Evolutionary conservation across 768 basidiomycete genomes (phyloP), one percentile per base, ranked within the genome.

Genomic region (Russula vinacea): DNA sequence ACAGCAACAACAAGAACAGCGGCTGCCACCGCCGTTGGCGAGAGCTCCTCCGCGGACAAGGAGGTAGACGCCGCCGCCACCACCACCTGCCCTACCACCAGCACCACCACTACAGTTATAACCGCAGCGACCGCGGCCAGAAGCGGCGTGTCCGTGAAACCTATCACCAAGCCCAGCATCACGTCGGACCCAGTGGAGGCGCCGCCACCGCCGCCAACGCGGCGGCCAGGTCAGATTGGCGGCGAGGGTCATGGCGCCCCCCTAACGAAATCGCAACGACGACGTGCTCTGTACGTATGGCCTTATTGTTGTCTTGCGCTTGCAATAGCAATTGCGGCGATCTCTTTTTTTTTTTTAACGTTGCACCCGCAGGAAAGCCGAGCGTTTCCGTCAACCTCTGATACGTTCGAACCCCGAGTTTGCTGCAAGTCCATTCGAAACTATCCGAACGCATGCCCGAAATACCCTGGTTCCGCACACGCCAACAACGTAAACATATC

Each of bases 391-490:
- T 64, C 85, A 88, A 63, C 89, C 89, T 11, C 75, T 87, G 66
- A 85, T 92, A 45, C 77, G 88, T 35, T 78, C 84, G 24, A 87
- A 85, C 69, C 79, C 86, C 6, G 80, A 83, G 44, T 92, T 85
- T 70, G 74, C 83, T 11, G 74, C 81, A 37, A 87, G 86, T 70
- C 91, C 91, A 1, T 92, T 92, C 72, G 77, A 85, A 69, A 86
- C 89, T 1, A 89, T 92, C 68, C 86, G 89, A 6, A 87, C 81
- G 5, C 91, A 93, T 72, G 89, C 86, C 2, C 80, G 87, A 72
- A 92, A 92, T 71, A 90, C 91, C 0, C 77, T 92, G 13, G 65
- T 90, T 40, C 85, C 83, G 67, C 84, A 81, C 66, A 70, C 75
- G 22, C 59, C 64, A 49, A 35, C 62, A 49, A 40, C 42, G 32